These are phyloP conservation scores for Claviceps fusiformis DNA, from an alignment of 2,329 filamentous ascomycete species.

Conservation along the genomic window DNA sequence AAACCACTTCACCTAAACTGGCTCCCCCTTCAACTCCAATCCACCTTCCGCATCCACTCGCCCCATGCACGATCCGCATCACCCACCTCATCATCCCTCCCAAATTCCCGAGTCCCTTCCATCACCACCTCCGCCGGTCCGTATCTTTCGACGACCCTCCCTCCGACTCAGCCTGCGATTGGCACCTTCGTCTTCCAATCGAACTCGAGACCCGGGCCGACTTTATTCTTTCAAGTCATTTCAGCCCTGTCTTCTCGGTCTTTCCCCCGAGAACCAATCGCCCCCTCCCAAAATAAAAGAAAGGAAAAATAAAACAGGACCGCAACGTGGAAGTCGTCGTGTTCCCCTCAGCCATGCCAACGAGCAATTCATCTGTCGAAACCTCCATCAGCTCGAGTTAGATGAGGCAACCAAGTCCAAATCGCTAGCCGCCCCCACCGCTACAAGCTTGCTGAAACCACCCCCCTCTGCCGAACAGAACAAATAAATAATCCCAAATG, in stretches of 20 bases:
- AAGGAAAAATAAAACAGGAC: background rate
- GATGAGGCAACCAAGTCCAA: constrained; percentile 10
- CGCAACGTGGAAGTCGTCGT: background rate
- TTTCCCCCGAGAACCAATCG: background rate
- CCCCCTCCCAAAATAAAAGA: no score
- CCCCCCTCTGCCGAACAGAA: background rate
- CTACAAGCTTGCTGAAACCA: constrained; percentile 3
- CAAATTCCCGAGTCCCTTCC: background rate
- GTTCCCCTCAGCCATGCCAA: constrained; percentile 11
- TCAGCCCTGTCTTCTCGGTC: background rate
- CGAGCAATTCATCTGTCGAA: constrained; percentile 7
- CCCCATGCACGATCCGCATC: constrained; percentile 3
- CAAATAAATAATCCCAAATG: constrained; percentile 31
- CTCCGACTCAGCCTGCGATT: background rate
- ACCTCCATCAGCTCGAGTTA: constrained; percentile 8
- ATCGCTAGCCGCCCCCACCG: constrained; percentile 3
- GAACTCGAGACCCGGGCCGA: background rate
- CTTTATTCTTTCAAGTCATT: no score
- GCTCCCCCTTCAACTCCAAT: background rate
- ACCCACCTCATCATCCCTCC: constrained; percentile 2
- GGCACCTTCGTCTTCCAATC: background rate
- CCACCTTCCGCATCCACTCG: background rate
- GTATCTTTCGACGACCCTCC: background rate
- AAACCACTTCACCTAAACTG: background rate
- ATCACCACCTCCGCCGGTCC: background rate